phyloP scores from a whole-genome alignment of 768 basidiomycete genomes.

The Ephemerocybe angulata region DNA sequence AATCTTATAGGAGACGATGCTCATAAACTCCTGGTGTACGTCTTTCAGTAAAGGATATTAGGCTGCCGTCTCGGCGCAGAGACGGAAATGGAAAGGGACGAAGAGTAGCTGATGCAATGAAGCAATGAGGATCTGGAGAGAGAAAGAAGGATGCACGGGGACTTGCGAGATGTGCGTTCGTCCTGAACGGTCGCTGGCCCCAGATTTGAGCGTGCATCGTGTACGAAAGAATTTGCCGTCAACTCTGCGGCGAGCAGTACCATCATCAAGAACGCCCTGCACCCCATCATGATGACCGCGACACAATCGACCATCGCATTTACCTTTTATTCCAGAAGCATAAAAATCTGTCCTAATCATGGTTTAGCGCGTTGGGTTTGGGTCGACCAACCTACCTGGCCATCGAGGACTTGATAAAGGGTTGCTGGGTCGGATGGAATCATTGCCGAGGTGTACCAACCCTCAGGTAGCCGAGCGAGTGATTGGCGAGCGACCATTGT shows the following conservation, averaged over 20 bases:
- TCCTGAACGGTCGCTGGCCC: background rate
- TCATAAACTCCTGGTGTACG: slow-evolving; percentile 9
- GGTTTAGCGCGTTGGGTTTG: background rate
- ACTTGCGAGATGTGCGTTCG: background rate
- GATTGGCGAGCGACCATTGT: too few relatives aligned
- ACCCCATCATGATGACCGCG: background rate
- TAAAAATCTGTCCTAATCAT: background rate
- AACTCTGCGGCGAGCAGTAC: background rate
- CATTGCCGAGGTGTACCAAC: too few relatives aligned
- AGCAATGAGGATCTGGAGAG: slow-evolving; percentile 12
- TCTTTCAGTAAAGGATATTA: slow-evolving; percentile 18
- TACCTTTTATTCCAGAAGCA: background rate
- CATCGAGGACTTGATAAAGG: background rate
- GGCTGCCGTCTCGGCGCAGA: slow-evolving; percentile 11
- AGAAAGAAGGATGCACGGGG: background rate
- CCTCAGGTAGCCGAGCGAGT: too few relatives aligned
- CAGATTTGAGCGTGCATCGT: slow-evolving; percentile 1
- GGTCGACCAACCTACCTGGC: background rate
- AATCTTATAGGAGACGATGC: slow-evolving; percentile 1
- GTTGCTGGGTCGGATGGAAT: background rate
- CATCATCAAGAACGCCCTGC: background rate
- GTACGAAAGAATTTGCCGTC: slow-evolving; percentile 1
- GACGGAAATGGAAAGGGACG: slow-evolving; percentile 13
- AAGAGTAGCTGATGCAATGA: slow-evolving; percentile 6
- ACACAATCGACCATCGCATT: background rate